phyloP scores from a whole-genome alignment of 192 early-diverging fungal genomes.

The Coemansia sp. region DNA sequence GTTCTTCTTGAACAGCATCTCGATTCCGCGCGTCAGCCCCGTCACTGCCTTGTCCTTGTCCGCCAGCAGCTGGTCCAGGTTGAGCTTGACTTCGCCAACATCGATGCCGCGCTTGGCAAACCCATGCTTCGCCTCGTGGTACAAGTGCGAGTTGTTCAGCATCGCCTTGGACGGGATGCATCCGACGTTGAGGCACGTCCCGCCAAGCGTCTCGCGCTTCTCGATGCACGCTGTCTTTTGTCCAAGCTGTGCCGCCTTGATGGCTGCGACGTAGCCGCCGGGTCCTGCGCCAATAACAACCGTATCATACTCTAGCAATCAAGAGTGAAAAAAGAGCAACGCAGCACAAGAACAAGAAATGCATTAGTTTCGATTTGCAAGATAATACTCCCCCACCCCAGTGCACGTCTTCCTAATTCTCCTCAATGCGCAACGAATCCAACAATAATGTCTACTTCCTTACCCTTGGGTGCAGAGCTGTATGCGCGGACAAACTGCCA shows the following conservation, averaged over 20 bases:
- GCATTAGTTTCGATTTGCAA: too few species aligned
- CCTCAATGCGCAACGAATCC: neutral
- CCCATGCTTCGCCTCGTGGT: constrained; percentile 90
- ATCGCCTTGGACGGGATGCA: constrained; percentile 99
- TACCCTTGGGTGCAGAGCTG: constrained; percentile 53
- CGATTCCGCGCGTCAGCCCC: constrained; percentile 89
- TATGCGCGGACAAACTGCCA: constrained; percentile 50
- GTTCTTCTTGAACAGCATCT: constrained; percentile 97
- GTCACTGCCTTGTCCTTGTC: constrained; percentile 88
- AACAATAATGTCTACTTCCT: neutral
- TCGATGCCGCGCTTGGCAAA: constrained; percentile 94
- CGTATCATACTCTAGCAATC: constrained; percentile 69
- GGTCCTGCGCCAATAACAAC: constrained; percentile 95
- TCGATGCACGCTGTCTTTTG: constrained; percentile 98
- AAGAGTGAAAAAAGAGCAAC: neutral
- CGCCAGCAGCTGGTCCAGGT: constrained; percentile 88
- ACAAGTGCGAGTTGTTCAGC: constrained; percentile 98
- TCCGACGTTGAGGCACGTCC: constrained; percentile 98
- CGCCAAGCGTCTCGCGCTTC: constrained; percentile 93
- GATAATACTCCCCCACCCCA: too few species aligned
- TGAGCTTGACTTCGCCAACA: constrained; percentile 78
- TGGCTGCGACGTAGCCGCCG: constrained; percentile 98
- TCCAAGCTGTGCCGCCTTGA: constrained; percentile 97
- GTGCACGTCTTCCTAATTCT: too few species aligned
- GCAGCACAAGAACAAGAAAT: neutral